Percentiles rank a stretch among this genome's conserved stretches.
Evolutionary conservation across 2,329 filamentous ascomycete species (phyloP).

Genomic region (Hymenoscyphus occultus): DNA sequence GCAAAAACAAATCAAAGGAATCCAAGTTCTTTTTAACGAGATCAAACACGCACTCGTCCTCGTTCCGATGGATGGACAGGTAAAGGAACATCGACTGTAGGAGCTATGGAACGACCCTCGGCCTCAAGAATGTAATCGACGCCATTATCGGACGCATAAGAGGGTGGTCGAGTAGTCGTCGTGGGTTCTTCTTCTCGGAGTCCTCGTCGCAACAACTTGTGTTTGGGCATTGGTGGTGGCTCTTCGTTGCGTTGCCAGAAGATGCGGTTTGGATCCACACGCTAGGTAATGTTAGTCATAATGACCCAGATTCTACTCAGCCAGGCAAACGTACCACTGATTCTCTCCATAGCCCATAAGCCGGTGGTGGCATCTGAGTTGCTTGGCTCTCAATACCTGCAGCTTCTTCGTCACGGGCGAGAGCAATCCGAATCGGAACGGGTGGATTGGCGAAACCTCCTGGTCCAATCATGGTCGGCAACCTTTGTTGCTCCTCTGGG

Average conservation of each 20-base stretch:
- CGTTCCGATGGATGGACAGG: slow-evolving; percentile 49
- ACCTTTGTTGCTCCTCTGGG: slow-evolving; percentile 33
- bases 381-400: slow-evolving; percentile 54
- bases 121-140: slow-evolving; percentile 70
- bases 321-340: slow-evolving; percentile 63
- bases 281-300: slow-evolving; percentile 41
- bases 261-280: slow-evolving; percentile 75
- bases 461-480: slow-evolving; percentile 50
- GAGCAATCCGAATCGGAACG: slow-evolving; percentile 72
- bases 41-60: slow-evolving; percentile 15
- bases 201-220: slow-evolving; percentile 13
- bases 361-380: slow-evolving; percentile 66
- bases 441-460: slow-evolving; percentile 68
- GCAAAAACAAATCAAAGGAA: no score
- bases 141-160: slow-evolving; percentile 73
- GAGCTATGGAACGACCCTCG: slow-evolving; percentile 55
- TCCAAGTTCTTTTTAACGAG: neutral
- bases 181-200: slow-evolving; percentile 19
- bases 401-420: slow-evolving; percentile 72
- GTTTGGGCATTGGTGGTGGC: slow-evolving; percentile 14
- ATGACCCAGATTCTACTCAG: slow-evolving; percentile 4
- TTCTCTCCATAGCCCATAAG: slow-evolving; percentile 81
- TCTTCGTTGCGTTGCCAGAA: slow-evolving; percentile 71
- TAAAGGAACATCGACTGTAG: slow-evolving; percentile 44
- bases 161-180: slow-evolving; percentile 59